A percentile compares a stretch with the other conserved stretches of the same genome.
These are phyloP conservation scores for Diaporthe sp. DNA, from an alignment of 2,329 filamentous ascomycete genomes.

Conservation along the genomic window DNA sequence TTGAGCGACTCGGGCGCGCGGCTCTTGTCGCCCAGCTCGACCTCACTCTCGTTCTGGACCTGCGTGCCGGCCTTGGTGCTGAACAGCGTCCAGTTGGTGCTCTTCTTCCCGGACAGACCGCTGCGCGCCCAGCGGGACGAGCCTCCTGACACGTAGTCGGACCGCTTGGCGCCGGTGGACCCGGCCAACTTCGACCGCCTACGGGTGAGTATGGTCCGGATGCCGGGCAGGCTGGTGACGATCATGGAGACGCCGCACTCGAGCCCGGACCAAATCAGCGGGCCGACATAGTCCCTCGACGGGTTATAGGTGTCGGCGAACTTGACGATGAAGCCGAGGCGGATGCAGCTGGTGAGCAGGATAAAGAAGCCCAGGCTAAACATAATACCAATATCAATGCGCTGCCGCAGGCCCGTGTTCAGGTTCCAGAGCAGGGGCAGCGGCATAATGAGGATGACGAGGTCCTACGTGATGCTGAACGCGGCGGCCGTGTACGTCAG, in stretches of 20 bases:
- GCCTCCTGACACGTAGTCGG: slow-evolving; percentile 8
- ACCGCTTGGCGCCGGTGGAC: slow-evolving; percentile 30
- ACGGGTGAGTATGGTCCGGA: slow-evolving; percentile 49
- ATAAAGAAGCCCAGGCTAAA: slow-evolving; percentile 55
- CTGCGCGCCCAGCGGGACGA: slow-evolving; percentile 9
- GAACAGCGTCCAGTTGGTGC: slow-evolving; percentile 16
- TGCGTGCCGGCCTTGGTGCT: slow-evolving; percentile 15
- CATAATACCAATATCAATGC: slow-evolving; percentile 50
- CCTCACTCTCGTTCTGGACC: slow-evolving; percentile 46
- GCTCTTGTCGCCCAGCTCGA: slow-evolving; percentile 50
- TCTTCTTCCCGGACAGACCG: slow-evolving; percentile 4
- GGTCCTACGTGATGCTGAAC: slow-evolving; percentile 52
- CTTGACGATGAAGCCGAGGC: slow-evolving; percentile 51
- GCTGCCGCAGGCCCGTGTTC: slow-evolving; percentile 46
- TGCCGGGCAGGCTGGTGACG: slow-evolving; percentile 56
- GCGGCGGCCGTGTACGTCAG: slow-evolving; percentile 49
- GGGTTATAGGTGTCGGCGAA: slow-evolving; percentile 53
- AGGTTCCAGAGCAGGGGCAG: slow-evolving; percentile 50
- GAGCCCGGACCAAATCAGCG: slow-evolving; percentile 58
- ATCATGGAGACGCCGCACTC: slow-evolving; percentile 58
- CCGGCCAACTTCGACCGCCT: slow-evolving; percentile 36
- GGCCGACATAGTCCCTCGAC: slow-evolving; percentile 57
- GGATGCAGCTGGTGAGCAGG: slow-evolving; percentile 52
- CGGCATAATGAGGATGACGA: slow-evolving; percentile 51
- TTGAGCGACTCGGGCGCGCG: slow-evolving; percentile 5